Evolutionary conservation across 441 rosid species (phyloP).

Genomic region (Rhodomyrtus psidioides): DNA sequence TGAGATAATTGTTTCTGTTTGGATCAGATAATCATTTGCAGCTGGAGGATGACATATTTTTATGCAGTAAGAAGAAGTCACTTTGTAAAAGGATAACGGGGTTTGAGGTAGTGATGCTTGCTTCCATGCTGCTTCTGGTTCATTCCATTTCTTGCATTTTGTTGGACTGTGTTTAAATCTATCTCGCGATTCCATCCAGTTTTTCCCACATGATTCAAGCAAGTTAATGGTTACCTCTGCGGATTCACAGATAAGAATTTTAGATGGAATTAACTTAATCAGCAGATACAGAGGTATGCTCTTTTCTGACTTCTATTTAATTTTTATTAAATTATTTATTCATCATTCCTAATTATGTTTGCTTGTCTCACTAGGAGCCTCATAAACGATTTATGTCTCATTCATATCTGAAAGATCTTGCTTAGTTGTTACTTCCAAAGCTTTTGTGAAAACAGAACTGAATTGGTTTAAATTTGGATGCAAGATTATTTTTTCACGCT

Average conservation of each 20-base stretch:
- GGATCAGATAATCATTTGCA: slow-evolving; percentile 66
- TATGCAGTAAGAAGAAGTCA: slow-evolving; percentile 62
- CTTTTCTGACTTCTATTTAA: not conserved
- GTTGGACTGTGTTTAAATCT: not conserved
- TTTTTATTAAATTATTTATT: not conserved
- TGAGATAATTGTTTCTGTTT: slow-evolving; percentile 2
- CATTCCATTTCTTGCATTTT: not conserved
- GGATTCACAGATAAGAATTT: slow-evolving; percentile 80
- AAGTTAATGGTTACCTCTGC: slow-evolving; percentile 83
- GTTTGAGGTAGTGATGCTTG: slow-evolving; percentile 49
- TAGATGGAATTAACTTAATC: slow-evolving; percentile 55
- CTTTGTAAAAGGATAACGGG: slow-evolving; percentile 69
- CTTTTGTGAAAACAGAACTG: not conserved
- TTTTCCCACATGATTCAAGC: slow-evolving; percentile 61
- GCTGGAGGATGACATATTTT: slow-evolving; percentile 59
- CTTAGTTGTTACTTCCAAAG: not conserved
- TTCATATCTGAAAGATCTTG: not conserved
- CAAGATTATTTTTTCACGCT: not conserved
- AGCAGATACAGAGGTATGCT: slow-evolving; percentile 69
- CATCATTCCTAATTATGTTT: not conserved
- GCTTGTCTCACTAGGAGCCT: not conserved
- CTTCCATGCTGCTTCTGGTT: slow-evolving; percentile 2
- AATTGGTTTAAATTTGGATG: not conserved
- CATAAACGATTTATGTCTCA: not conserved
- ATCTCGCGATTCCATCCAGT: slow-evolving; percentile 23